phyloP scores from a whole-genome alignment of 2,329 filamentous ascomycete species.

The Bisporella sp. region DNA sequence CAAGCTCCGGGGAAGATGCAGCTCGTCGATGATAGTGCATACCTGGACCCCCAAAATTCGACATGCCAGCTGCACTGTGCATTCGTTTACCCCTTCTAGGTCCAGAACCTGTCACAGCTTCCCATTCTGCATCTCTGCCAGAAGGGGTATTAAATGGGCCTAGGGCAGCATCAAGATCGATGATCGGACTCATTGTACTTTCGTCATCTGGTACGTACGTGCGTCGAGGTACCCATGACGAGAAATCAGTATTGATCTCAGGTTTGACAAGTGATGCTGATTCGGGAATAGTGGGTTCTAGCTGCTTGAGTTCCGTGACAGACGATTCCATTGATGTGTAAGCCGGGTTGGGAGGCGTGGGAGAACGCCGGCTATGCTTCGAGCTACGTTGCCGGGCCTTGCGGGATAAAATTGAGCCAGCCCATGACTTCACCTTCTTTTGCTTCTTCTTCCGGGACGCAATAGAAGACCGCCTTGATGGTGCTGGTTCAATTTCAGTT shows the following conservation, averaged over 20 bases:
- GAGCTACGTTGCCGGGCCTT: conserved; percentile 38
- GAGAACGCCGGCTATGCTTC: conserved; percentile 34
- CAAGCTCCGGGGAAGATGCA: conserved; percentile 78
- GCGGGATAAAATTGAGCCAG: conserved; percentile 41
- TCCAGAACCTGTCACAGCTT: conserved; percentile 54
- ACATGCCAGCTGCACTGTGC: conserved; percentile 69
- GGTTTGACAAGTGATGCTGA: conserved; percentile 6
- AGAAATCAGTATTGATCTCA: conserved; percentile 21
- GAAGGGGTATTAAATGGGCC: conserved; percentile 84
- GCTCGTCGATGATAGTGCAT: conserved; percentile 72
- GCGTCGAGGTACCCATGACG: conserved; percentile 33
- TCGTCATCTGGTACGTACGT: conserved; percentile 38
- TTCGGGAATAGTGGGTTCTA: conserved; percentile 2
- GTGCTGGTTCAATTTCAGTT: conserved; percentile 17
- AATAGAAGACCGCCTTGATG: conserved; percentile 22
- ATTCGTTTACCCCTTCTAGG: conserved; percentile 46
- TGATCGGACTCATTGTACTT: conserved; percentile 70
- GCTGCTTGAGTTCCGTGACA: conserved; percentile 13
- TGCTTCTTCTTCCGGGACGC: conserved; percentile 42
- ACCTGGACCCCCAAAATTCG: conserved; percentile 60
- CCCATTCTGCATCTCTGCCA: conserved; percentile 56
- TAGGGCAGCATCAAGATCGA: conserved; percentile 89
- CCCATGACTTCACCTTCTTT: conserved; percentile 67
- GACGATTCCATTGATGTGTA: conserved; percentile 21
- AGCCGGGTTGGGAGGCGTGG: conserved; percentile 34